These are phyloP conservation scores for Colletotrichum salicis DNA, from an alignment of 2,329 filamentous ascomycete genomes.

Conservation along the genomic window DNA sequence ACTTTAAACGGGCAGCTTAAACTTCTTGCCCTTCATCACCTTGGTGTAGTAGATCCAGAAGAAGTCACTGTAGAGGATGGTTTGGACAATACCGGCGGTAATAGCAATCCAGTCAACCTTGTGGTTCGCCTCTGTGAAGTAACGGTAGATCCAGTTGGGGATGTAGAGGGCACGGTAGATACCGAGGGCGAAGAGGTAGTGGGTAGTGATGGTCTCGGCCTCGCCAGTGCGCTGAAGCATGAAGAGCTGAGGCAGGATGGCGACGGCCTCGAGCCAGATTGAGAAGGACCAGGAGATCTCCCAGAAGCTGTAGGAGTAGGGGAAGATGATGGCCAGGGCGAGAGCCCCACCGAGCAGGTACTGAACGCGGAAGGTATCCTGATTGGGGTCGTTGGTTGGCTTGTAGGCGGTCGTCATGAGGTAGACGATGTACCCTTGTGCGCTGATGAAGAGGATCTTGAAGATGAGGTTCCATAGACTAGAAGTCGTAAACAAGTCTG, in stretches of 20 bases:
- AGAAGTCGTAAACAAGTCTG: slow-evolving; percentile 86
- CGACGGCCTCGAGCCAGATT: slow-evolving; percentile 97
- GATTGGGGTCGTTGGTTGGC: slow-evolving; percentile 94
- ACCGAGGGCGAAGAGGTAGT: slow-evolving; percentile 95
- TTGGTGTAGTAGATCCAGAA: slow-evolving; percentile 99
- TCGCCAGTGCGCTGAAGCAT: slow-evolving; percentile 98
- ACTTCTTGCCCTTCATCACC: slow-evolving; percentile 89
- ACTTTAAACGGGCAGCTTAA: slow-evolving; percentile 81
- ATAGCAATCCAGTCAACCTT: slow-evolving; percentile 87
- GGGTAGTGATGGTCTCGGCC: slow-evolving; percentile 98
- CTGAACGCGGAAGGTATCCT: slow-evolving; percentile 97
- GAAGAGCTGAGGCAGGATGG: slow-evolving; percentile 96
- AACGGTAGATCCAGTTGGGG: slow-evolving; percentile 97
- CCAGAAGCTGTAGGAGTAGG: slow-evolving; percentile 82
- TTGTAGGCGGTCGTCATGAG: slow-evolving; percentile 98
- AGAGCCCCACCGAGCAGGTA: slow-evolving; percentile 88
- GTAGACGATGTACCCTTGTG: slow-evolving; percentile 94
- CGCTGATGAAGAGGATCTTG: slow-evolving; percentile 93
- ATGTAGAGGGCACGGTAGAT: slow-evolving; percentile 95
- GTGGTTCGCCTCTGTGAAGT: slow-evolving; percentile 77
- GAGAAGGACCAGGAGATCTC: slow-evolving; percentile 98
- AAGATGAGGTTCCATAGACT: slow-evolving; percentile 94
- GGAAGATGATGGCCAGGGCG: slow-evolving; percentile 82
- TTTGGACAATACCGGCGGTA: slow-evolving; percentile 90
- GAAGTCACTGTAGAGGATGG: slow-evolving; percentile 96